phyloP scores from a whole-genome alignment of 164 flowering plant genomes.

The Macadamia tetraphylla region DNA sequence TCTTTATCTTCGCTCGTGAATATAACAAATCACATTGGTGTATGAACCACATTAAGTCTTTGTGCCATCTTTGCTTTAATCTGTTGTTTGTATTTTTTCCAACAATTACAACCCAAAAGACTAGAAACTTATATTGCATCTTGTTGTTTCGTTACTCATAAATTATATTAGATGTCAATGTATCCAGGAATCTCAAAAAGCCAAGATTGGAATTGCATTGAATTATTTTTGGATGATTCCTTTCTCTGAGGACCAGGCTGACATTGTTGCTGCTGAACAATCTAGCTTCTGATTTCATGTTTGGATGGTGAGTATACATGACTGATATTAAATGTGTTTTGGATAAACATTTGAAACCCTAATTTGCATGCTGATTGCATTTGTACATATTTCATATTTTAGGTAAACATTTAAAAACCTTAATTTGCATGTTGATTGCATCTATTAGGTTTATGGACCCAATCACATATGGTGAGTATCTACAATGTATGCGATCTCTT shows the following conservation, averaged over 20 bases:
- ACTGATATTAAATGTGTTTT: neutral
- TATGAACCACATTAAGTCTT: too few relatives aligned
- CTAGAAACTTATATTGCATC: too few relatives aligned
- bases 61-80: too few relatives aligned
- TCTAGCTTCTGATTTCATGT: constrained; percentile 19
- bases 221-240: constrained; percentile 16
- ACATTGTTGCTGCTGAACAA: constrained; percentile 12
- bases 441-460: constrained; percentile 25
- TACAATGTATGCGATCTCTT: constrained; percentile 16
- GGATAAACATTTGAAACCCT: too few relatives aligned
- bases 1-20: too few relatives aligned
- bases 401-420: too few relatives aligned
- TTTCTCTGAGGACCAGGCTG: neutral
- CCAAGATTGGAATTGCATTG: constrained; percentile 17
- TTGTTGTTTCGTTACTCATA: too few relatives aligned
- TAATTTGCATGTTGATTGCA: neutral
- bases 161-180: neutral
- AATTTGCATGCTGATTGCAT: too few relatives aligned
- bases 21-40: too few relatives aligned
- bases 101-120: too few relatives aligned
- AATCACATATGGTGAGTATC: constrained; percentile 28
- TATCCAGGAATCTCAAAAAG: constrained; percentile 16
- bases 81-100: too few relatives aligned
- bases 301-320: constrained; percentile 18
- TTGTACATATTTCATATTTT: too few relatives aligned